A percentile compares a stretch with the other conserved stretches of the same genome.
Evolutionary conservation across 129 eudicot species (phyloP).

Genomic region (carrot (Daucus carota)): DH1_v3.0 NC_030387.2:25710501-25711000

Average conservation of each 20-base stretch:
- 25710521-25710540: background rate
- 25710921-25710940: no score
- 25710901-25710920: no score
- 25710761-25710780: constrained; percentile 74
- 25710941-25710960: no score
- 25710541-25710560: no score
- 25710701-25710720: background rate
- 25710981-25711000: no score
- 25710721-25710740: background rate
- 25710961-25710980: no score
- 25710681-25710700: constrained; percentile 1
- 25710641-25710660: constrained; percentile 55
- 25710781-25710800: constrained; percentile 76
- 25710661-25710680: constrained; percentile 57
- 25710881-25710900: background rate
- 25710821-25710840: constrained; percentile 90
- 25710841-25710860: constrained; percentile 65
- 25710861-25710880: constrained; percentile 41
- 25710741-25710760: constrained; percentile 60
- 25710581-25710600: background rate
- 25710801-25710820: constrained; percentile 56
- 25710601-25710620: constrained; percentile 30
- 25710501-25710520: background rate
- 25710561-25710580: no score
- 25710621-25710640: constrained; percentile 64